These are phyloP conservation scores for Punica granatum DNA, from an alignment of 345 rosid species.

Conservation along the genomic window DNA sequence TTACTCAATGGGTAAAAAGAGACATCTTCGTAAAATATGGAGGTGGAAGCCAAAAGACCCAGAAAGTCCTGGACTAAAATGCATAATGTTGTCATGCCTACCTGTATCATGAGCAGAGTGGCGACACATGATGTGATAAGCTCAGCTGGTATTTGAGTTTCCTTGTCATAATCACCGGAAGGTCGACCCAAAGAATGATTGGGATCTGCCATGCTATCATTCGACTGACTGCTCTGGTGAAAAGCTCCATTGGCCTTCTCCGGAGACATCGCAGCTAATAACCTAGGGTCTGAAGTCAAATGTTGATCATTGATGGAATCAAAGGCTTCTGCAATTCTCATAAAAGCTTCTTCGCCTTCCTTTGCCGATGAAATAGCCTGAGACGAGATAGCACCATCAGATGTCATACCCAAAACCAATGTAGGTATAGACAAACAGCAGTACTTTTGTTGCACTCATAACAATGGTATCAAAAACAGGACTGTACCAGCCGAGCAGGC, in stretches of 20 bases:
- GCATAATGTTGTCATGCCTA: slow-evolving; percentile 12
- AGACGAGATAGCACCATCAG: slow-evolving; percentile 13
- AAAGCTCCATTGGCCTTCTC: slow-evolving; percentile 41
- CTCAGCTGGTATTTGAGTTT: slow-evolving; percentile 58
- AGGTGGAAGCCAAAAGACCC: too few species aligned
- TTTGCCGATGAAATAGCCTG: slow-evolving; percentile 56
- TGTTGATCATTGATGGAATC: slow-evolving; percentile 44
- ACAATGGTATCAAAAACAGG: background rate
- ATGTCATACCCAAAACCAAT: too few species aligned
- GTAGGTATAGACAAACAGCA: too few species aligned
- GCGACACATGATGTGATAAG: slow-evolving; percentile 83
- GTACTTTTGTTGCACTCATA: too few species aligned
- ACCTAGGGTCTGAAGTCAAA: slow-evolving; percentile 27
- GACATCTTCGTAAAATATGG: background rate
- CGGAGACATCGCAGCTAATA: slow-evolving; percentile 20
- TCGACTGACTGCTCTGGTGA: slow-evolving; percentile 25
- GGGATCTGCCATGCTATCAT: slow-evolving; percentile 27
- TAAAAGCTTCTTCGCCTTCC: slow-evolving; percentile 61
- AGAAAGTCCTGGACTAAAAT: background rate
- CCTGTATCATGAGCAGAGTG: slow-evolving; percentile 85
- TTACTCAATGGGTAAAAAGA: too few species aligned
- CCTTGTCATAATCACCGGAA: slow-evolving; percentile 29
- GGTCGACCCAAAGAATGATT: slow-evolving; percentile 19
- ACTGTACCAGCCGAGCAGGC: background rate
- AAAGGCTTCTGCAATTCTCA: slow-evolving; percentile 57